Base-by-base conservation (phyloP, 768 basidiomycete species). In the Tylopilus felleus region DNA sequence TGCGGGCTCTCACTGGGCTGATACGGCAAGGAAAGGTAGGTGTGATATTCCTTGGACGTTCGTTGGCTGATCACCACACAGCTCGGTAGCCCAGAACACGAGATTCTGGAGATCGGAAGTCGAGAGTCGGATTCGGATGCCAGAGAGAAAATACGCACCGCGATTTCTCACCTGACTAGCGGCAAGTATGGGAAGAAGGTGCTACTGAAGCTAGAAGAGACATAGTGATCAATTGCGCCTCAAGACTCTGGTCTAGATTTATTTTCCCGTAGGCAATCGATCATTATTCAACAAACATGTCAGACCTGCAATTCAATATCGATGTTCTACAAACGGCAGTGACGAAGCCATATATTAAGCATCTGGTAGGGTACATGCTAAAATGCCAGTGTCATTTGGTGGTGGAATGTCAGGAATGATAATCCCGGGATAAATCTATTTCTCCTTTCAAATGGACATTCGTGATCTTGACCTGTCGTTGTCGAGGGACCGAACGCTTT, bases 401-500 rank as follows among this genome's bases (percentile, higher is more conserved):
- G 23, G 57, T 7, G 5, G 66, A 60, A 47, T 77, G 74, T 67
- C 83, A 91, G 5, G 66, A 60, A 47, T 77, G 74, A 67, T 83
- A 91, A 64, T 93, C 90, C 57, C 81, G 81, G 42, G 86, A 84
- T 47, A 96, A 71, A 71, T 96, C 93, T 74, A 97, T 88, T 63
- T 88, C 84, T 19, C 85, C 88, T 65, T 83, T 89, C 68, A 94
- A 72, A 75, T 96, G 93, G 4, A 87, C 84, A 63, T 96, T 97
- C 36, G 92, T 95, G 61, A 96, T 84, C 62, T 90, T 84, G 51
- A 84, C 83, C 64, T 85, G 85, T 45, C 93, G 80, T 65, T 89
- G 86, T 17, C 85, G 76, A 45, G 82, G 81, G 31, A 81, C 88
- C 13, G 83, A 77, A 47, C 88, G 86, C 61, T 88, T 88, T 60